These are phyloP conservation scores for Cairneyella variabilis DNA, from an alignment of 495 filamentous ascomycete species.

Conservation along the genomic window DNA sequence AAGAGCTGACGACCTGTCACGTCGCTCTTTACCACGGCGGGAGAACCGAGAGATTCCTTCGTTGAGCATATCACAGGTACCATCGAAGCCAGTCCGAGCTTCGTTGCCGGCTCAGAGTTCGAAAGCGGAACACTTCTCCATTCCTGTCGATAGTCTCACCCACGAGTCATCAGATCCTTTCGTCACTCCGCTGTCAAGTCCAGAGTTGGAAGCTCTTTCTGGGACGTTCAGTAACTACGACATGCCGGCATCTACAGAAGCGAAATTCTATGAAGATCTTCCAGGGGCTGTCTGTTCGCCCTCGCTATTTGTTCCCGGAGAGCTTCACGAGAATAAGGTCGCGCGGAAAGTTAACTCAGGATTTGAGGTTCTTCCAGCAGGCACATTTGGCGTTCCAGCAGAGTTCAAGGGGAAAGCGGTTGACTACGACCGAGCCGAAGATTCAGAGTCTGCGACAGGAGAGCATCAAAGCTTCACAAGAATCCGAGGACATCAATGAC, in stretches of 20 bases:
- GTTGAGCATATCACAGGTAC: background rate
- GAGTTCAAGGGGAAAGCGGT: constrained; percentile 9
- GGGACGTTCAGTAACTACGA: no score
- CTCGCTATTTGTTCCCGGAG: constrained; percentile 30
- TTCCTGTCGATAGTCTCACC: constrained; percentile 14
- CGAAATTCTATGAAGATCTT: background rate
- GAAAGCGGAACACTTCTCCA: constrained; percentile 18
- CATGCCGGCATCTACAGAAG: background rate
- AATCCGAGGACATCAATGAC: constrained; percentile 19
- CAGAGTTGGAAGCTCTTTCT: constrained; percentile 10
- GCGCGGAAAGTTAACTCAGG: constrained; percentile 57
- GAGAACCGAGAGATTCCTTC: no score
- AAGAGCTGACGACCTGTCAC: background rate
- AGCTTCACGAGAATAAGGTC: constrained; percentile 41
- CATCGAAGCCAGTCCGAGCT: background rate
- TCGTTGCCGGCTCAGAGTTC: constrained; percentile 6
- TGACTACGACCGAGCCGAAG: constrained; percentile 5
- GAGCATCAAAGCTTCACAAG: constrained; percentile 32
- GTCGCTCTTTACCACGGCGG: background rate
- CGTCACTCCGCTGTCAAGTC: constrained; percentile 28
- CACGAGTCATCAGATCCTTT: constrained; percentile 25
- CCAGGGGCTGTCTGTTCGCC: background rate
- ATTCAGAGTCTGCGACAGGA: constrained; percentile 29
- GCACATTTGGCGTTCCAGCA: constrained; percentile 34
- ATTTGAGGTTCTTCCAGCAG: constrained; percentile 57